Evolutionary conservation across 305 asterid genomes (phyloP).

Genomic region (Fraxinus platypoda): DNA sequence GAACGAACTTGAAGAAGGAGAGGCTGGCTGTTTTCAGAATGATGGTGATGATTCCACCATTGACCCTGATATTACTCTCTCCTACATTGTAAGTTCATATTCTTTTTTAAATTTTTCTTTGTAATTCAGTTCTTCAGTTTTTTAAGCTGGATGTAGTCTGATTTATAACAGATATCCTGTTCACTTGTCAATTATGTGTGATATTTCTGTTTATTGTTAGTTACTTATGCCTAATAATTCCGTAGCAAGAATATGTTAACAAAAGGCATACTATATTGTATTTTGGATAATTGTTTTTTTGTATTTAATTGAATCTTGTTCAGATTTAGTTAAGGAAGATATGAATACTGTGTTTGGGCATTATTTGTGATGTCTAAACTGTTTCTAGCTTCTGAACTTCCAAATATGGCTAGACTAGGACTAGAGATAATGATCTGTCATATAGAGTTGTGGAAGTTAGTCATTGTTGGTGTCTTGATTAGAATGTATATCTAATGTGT

Average conservation of each 20-base stretch:
- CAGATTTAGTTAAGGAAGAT: conserved; percentile 15
- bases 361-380: conserved; percentile 4
- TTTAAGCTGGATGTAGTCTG: conserved; percentile 13
- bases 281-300: conserved; percentile 15
- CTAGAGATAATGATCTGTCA: not conserved
- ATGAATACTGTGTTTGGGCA: not conserved
- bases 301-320: conserved; percentile 8
- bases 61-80: conserved; percentile 96
- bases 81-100: conserved; percentile 74
- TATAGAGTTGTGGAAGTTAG: conserved; percentile 1
- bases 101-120: not conserved
- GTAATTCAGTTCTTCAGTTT: conserved; percentile 15
- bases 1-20: conserved; percentile 95
- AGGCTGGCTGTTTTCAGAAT: conserved; percentile 50
- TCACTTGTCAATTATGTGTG: conserved; percentile 17
- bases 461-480: conserved; percentile 11
- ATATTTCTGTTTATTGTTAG: not conserved
- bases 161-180: not conserved
- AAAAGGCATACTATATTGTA: conserved; percentile 20
- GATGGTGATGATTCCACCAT: conserved; percentile 55
- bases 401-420: not conserved
- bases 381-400: conserved; percentile 15
- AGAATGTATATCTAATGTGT: conserved; percentile 24
- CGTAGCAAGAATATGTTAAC: not conserved
- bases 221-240: conserved; percentile 14